Evolutionary conservation across 2,329 filamentous ascomycete genomes (phyloP).

Genomic region (Pezicula carpinea): DNA sequence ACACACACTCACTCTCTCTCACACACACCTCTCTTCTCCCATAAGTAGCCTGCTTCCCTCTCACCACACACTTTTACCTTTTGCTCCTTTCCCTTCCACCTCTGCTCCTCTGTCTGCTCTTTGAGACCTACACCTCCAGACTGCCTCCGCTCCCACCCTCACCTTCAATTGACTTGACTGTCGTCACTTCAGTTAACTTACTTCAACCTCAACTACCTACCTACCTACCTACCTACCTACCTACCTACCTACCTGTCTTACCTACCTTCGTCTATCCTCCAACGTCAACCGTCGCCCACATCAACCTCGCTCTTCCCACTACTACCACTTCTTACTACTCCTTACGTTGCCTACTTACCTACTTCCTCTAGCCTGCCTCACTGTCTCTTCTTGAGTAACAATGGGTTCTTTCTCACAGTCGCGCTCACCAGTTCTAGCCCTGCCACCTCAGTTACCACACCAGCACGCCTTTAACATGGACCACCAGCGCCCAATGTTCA

Average conservation of each 20-base stretch:
- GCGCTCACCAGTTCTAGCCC: conserved; percentile 23
- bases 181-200: conserved; percentile 1
- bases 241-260: not conserved
- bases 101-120: conserved; percentile 1
- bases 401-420: conserved; percentile 2
- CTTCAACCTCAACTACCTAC: not conserved
- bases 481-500: conserved; percentile 16
- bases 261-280: conserved; percentile 2
- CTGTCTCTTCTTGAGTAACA: not conserved
- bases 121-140: not conserved
- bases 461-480: conserved; percentile 23
- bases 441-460: conserved; percentile 22
- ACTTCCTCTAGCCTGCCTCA: not conserved
- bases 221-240: too few relatives aligned
- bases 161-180: not conserved
- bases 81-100: conserved; percentile 4
- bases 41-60: not conserved
- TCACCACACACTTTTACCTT: not conserved
- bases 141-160: not conserved
- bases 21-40: not conserved
- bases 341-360: not conserved
- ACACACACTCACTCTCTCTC: too few relatives aligned
- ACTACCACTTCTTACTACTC: not conserved
- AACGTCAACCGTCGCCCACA: conserved; percentile 23
- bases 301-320: conserved; percentile 14